Evolutionary conservation across 257 asterid species (phyloP).

Genomic region (Plantago elongata): DNA sequence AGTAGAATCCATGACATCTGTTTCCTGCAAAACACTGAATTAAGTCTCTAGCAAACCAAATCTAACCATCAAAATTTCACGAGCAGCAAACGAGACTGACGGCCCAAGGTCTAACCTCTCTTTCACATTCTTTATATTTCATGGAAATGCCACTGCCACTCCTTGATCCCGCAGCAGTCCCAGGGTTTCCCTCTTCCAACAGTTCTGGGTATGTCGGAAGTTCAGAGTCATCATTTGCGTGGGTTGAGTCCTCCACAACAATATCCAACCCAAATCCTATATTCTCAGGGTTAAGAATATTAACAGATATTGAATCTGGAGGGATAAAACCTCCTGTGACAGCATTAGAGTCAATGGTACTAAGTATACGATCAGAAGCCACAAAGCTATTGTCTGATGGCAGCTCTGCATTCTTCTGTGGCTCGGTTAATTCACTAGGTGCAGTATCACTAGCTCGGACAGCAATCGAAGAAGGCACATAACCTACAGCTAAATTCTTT

Average conservation of each 20-base stretch:
- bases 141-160: slow-evolving; percentile 23
- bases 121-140: slow-evolving; percentile 24
- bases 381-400: too few species aligned
- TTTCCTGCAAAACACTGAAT: slow-evolving; percentile 43
- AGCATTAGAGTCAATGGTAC: slow-evolving; percentile 18
- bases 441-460: slow-evolving; percentile 23
- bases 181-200: slow-evolving; percentile 33
- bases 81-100: slow-evolving; percentile 7
- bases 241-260: slow-evolving; percentile 23
- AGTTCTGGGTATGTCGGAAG: slow-evolving; percentile 26
- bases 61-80: neutral
- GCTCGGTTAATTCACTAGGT: slow-evolving; percentile 14
- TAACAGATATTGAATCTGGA: slow-evolving; percentile 28
- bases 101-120: slow-evolving; percentile 30
- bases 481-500: slow-evolving; percentile 26
- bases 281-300: slow-evolving; percentile 22
- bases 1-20: slow-evolving; percentile 34
- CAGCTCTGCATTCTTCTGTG: too few species aligned
- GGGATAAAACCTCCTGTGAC: slow-evolving; percentile 27
- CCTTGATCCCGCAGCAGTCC: slow-evolving; percentile 30
- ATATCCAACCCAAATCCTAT: slow-evolving; percentile 22
- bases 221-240: slow-evolving; percentile 23
- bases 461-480: slow-evolving; percentile 22
- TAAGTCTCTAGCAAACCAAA: slow-evolving; percentile 12
- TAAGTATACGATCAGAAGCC: neutral